A percentile compares a stretch with the other conserved stretches of the same genome.
phyloP scores from a whole-genome alignment of 2,329 filamentous ascomycete genomes.

The Fusarium buxicola region DNA sequence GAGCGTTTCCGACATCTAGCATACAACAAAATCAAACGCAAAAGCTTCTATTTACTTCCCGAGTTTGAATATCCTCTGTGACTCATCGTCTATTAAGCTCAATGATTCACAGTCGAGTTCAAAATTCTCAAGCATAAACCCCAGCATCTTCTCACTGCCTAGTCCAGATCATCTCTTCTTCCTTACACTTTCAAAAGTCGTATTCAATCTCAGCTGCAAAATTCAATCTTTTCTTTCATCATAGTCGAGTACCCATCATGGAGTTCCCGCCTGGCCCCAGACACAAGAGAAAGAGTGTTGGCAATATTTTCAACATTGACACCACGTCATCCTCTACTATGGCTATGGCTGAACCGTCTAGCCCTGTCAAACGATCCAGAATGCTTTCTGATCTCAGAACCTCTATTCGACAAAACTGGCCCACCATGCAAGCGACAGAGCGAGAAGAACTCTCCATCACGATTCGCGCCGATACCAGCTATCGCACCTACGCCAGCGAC shows the following conservation, averaged over 20 bases:
- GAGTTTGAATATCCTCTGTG: no score
- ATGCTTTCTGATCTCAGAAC: not conserved
- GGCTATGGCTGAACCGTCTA: not conserved
- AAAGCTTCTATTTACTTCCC: no score
- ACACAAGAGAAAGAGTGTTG: constrained; percentile 1
- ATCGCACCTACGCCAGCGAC: constrained; percentile 11
- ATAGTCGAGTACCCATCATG: not conserved
- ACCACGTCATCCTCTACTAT: not conserved
- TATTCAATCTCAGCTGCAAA: not conserved
- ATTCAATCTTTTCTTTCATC: not conserved
- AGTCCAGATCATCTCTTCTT: not conserved
- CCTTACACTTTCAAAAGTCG: not conserved
- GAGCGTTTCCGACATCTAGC: no score
- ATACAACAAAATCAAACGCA: no score
- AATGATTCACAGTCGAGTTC: no score
- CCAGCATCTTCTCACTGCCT: no score
- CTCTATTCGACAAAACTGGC: constrained; percentile 4
- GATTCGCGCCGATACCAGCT: constrained; percentile 11
- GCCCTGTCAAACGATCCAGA: constrained; percentile 1
- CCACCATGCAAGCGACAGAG: not conserved
- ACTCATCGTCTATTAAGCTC: no score
- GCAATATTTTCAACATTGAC: not conserved
- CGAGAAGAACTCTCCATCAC: not conserved
- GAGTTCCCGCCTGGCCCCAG: not conserved
- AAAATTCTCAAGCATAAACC: no score